A percentile compares a stretch with the other conserved stretches of the same genome.
These are phyloP conservation scores for Houttuynia cordata DNA, from an alignment of 164 flowering plant genomes.

Conservation along the genomic window DNA sequence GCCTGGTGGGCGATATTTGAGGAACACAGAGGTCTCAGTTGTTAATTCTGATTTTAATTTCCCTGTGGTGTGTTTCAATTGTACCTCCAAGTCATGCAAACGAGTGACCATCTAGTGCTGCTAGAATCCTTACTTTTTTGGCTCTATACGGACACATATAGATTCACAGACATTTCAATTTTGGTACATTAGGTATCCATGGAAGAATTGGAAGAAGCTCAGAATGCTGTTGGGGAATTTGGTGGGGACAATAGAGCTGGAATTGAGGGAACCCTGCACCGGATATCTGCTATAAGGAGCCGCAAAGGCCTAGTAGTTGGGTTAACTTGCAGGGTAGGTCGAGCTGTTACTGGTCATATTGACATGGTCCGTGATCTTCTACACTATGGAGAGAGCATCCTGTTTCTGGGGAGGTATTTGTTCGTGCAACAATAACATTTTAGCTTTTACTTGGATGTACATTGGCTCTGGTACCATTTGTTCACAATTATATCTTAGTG, in stretches of 20 bases:
- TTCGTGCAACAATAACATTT: background rate
- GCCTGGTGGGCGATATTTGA: conserved; percentile 35
- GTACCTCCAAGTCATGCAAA: background rate
- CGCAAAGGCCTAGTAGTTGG: conserved; percentile 51
- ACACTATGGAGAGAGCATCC: conserved; percentile 53
- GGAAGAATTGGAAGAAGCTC: conserved; percentile 55
- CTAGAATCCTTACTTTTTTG: background rate
- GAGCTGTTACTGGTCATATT: conserved; percentile 55
- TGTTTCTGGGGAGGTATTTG: conserved; percentile 58
- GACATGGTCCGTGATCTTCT: conserved; percentile 65
- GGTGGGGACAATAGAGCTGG: conserved; percentile 71
- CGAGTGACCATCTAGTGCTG: background rate
- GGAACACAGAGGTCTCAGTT: conserved; percentile 39
- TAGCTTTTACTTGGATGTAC: too few species aligned
- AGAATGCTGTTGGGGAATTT: conserved; percentile 56
- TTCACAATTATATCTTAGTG: too few species aligned
- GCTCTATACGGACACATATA: background rate
- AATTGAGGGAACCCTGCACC: conserved; percentile 62
- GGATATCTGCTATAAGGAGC: conserved; percentile 66
- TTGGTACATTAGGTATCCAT: conserved; percentile 35
- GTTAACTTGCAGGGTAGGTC: conserved; percentile 65
- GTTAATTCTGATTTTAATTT: background rate
- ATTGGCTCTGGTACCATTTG: too few species aligned
- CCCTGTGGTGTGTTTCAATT: background rate
- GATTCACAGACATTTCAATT: background rate